Base-by-base conservation (phyloP, 225 moss, liverwort and hornwort genomes). In the Polytrichum formosum region DNA sequence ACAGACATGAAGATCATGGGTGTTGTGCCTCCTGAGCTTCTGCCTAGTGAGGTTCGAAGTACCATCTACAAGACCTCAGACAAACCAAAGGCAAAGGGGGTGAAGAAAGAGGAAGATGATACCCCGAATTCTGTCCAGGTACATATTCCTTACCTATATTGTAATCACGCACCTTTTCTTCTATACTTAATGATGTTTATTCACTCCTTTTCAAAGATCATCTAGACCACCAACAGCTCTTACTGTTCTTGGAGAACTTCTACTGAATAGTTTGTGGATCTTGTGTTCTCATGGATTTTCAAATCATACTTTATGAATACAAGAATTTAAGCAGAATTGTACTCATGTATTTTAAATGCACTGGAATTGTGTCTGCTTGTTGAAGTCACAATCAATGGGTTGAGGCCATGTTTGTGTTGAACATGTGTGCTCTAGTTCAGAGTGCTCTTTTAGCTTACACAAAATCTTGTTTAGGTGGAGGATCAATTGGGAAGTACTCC, bases 1-100 rank as follows among this genome's bases (percentile, higher is more conserved):
- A 90, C 98, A 22, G 94, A 98, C 55, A 68, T 88, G 83, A 94
- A 94, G 72, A 89, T 94, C 64, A 87, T 92, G 82, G 94, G 92
- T 64, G 98, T 86, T 66, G 94, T 98, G 67, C 98, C 98, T 26
- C 80, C 90, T 21, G 92, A 98, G 70, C 83, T 98, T 62, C 77
- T 98, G 64, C 73, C 77, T 62, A 66, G 83, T 30, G 98, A 94
- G 65, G 75, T 93, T 29, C 84, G 91, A 72, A 80, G 82, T 70
- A 87, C 90, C 56, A 79, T 98, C 23, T 93, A 94, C 74, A 98
- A 90, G 75, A 92, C 73, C 74, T 74, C 85, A 72, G 97, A 98
- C 75, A 80, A 83, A 75, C 75, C 84, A 26, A 94, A 87, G 87
- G 81, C 84, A 28, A 98, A 94, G 78, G 98, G 94, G 61, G 70